Percentiles rank a stretch among this genome's conserved stretches.
These are phyloP conservation scores for Evernia prunastri DNA, from an alignment of 495 filamentous ascomycete genomes.

Conservation along the genomic window DNA sequence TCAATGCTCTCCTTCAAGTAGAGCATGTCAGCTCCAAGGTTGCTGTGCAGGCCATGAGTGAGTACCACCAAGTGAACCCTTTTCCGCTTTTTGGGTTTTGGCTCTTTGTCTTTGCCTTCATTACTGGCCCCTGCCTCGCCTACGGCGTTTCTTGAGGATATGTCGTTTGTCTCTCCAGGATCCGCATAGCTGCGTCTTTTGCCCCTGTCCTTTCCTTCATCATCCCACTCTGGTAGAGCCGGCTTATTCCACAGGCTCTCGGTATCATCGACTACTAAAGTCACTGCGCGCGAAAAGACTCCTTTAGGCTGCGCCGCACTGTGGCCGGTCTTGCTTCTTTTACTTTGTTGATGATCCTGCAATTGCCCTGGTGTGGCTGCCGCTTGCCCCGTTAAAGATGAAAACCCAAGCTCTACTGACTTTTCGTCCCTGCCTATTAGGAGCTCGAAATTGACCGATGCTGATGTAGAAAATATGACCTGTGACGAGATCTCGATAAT, in stretches of 20 bases:
- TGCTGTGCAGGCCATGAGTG: conserved; percentile 93
- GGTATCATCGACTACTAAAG: conserved; percentile 77
- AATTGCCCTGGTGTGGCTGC: conserved; percentile 58
- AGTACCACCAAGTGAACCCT: conserved; percentile 85
- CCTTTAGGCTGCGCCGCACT: conserved; percentile 56
- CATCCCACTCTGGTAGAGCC: conserved; percentile 59
- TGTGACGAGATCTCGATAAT: conserved; percentile 87
- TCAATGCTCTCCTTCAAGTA: conserved; percentile 97
- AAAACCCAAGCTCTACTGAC: conserved; percentile 59
- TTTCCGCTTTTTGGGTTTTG: conserved; percentile 41
- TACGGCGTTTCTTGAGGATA: neutral
- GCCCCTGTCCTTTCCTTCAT: conserved; percentile 34
- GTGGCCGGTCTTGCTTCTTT: conserved; percentile 41
- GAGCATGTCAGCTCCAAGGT: conserved; percentile 94
- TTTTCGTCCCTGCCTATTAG: conserved; percentile 79
- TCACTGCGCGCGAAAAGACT: conserved; percentile 71
- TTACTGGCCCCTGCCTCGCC: neutral
- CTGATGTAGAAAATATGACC: conserved; percentile 81
- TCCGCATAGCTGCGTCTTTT: conserved; percentile 20
- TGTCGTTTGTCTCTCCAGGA: conserved; percentile 17
- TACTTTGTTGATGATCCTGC: conserved; percentile 58
- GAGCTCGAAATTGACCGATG: conserved; percentile 85
- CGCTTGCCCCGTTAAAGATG: conserved; percentile 35
- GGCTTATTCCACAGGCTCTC: conserved; percentile 86
- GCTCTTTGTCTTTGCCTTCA: conserved; percentile 10